phyloP scores from a whole-genome alignment of 257 asterid species.

The Nicotiana obtusifolia region DNA sequence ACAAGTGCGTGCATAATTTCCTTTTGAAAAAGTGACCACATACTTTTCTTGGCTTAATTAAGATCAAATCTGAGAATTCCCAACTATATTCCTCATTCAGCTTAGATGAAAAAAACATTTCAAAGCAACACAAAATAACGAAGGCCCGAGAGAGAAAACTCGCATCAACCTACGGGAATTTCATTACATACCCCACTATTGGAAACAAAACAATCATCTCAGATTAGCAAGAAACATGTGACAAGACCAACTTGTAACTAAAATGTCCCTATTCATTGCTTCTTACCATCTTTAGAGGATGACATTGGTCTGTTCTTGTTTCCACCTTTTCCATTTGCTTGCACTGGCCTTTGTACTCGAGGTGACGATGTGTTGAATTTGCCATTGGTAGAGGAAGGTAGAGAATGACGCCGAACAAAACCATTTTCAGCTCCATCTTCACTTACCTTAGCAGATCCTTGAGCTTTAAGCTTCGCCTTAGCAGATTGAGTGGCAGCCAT shows the following conservation, averaged over 20 bases:
- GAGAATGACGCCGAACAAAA: constrained; percentile 41
- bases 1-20: neutral
- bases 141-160: neutral
- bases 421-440: constrained; percentile 36
- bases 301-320: constrained; percentile 38
- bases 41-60: neutral
- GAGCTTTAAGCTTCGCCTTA: constrained; percentile 45
- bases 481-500: constrained; percentile 59
- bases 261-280: neutral
- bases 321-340: constrained; percentile 38
- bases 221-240: neutral
- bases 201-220: neutral
- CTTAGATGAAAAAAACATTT: neutral
- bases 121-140: neutral
- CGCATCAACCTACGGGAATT: neutral
- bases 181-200: neutral
- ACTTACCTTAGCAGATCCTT: constrained; percentile 38
- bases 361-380: constrained; percentile 44
- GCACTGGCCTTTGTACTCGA: constrained; percentile 35
- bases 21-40: neutral
- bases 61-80: neutral
- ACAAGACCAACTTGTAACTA: neutral
- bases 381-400: constrained; percentile 43
- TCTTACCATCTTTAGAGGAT: constrained; percentile 48
- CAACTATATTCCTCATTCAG: neutral